These are phyloP conservation scores for Tulasnella sp. DNA, from an alignment of 768 basidiomycete genomes.

Conservation along the genomic window DNA sequence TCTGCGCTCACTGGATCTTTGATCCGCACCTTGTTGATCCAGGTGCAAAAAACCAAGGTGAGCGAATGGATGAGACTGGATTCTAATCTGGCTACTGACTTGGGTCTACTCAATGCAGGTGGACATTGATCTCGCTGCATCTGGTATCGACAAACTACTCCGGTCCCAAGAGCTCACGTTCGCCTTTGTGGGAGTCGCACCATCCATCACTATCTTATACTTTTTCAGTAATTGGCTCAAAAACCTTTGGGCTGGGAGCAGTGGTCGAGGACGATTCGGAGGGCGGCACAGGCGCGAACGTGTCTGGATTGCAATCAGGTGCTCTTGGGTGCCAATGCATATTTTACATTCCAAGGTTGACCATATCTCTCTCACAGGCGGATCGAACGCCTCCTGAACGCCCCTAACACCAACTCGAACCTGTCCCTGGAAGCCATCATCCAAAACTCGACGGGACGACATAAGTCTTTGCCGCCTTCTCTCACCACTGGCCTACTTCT, in stretches of 20 bases:
- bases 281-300: constrained; percentile 41
- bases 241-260: constrained; percentile 39
- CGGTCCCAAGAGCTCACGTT: constrained; percentile 93
- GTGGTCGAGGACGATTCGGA: constrained; percentile 43
- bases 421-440: not conserved
- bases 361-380: constrained; percentile 32
- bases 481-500: constrained; percentile 64
- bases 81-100: not conserved
- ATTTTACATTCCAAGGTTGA: too few species aligned
- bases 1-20: constrained; percentile 73
- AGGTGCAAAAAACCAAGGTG: constrained; percentile 95
- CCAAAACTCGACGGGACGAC: not conserved
- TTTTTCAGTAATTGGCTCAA: constrained; percentile 43
- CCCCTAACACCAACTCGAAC: not conserved
- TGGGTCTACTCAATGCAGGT: constrained; percentile 38
- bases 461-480: not conserved
- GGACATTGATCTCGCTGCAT: constrained; percentile 80
- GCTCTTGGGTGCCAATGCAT: not conserved
- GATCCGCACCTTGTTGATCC: constrained; percentile 75
- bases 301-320: constrained; percentile 67
- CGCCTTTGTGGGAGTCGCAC: constrained; percentile 92
- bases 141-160: constrained; percentile 86
- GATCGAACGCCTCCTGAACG: constrained; percentile 52
- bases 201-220: constrained; percentile 72
- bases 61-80: not conserved